These are phyloP conservation scores for Heliamphora pulchella DNA, from an alignment of 179 eudicot species.

Conservation along the genomic window DNA sequence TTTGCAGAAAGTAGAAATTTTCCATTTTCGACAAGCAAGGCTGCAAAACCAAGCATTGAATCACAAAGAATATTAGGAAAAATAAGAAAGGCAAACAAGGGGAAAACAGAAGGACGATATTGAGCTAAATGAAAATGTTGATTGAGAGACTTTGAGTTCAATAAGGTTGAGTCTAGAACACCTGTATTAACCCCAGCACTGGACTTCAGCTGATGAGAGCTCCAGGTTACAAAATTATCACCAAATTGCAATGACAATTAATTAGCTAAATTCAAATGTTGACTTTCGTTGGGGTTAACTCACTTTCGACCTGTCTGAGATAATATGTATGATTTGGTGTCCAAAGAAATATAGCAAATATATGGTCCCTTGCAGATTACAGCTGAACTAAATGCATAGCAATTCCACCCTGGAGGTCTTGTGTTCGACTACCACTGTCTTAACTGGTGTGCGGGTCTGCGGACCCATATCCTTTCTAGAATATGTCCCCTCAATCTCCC, in stretches of 20 bases:
- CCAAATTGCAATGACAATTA: background rate
- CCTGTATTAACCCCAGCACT: background rate
- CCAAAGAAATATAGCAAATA: background rate
- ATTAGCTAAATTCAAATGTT: background rate
- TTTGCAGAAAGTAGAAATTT: constrained; percentile 87
- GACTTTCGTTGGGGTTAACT: background rate
- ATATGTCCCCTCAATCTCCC: too few species aligned
- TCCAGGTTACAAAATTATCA: background rate
- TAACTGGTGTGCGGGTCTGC: too few species aligned
- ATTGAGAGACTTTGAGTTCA: background rate
- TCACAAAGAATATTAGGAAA: background rate
- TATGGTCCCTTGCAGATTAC: background rate
- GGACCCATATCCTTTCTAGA: too few species aligned
- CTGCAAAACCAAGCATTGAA: constrained; percentile 29
- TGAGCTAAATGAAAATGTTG: background rate
- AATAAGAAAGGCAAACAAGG: too few species aligned
- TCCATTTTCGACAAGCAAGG: constrained; percentile 75
- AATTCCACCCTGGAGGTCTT: background rate
- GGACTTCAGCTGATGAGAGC: background rate
- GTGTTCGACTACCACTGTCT: too few species aligned
- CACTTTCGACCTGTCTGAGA: background rate
- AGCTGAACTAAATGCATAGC: background rate
- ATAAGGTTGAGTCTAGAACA: background rate
- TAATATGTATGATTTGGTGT: background rate
- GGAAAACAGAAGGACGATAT: too few species aligned